Evolutionary conservation across 495 filamentous ascomycete species (phyloP).

Genomic region (Extremus antarcticus): DNA sequence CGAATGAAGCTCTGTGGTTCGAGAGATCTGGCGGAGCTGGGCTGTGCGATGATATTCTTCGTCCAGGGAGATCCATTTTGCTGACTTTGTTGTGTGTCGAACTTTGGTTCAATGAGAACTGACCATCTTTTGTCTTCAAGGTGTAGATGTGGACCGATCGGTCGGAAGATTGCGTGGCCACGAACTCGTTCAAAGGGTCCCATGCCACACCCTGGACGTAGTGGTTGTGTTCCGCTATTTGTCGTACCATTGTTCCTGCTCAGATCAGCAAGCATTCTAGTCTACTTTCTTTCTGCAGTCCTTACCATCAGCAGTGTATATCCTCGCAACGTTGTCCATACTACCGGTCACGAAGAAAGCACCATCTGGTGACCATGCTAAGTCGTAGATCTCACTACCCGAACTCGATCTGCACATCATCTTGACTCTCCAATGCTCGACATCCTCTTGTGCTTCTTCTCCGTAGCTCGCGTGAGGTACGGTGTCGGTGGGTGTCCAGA

Average conservation of each 20-base stretch:
- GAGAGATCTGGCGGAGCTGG: conserved; percentile 76
- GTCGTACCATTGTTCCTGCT: conserved; percentile 75
- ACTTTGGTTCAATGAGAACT: conserved; percentile 79
- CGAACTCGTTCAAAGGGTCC: conserved; percentile 96
- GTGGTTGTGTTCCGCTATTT: conserved; percentile 98
- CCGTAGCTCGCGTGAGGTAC: conserved; percentile 57
- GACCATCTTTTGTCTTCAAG: conserved; percentile 90
- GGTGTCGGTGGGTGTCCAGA: conserved; percentile 85
- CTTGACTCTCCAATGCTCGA: conserved; percentile 92
- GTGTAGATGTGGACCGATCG: conserved; percentile 95
- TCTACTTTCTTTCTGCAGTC: too few species aligned
- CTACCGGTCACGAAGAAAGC: conserved; percentile 95
- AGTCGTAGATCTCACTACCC: conserved; percentile 90
- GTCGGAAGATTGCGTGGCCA: conserved; percentile 96
- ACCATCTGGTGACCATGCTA: conserved; percentile 96
- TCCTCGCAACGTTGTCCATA: conserved; percentile 96
- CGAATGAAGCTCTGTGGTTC: conserved; percentile 44
- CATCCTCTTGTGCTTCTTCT: conserved; percentile 74
- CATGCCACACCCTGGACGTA: conserved; percentile 98
- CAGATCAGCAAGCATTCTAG: conserved; percentile 44
- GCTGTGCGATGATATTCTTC: conserved; percentile 83
- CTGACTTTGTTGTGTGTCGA: conserved; percentile 60
- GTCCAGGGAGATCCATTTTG: conserved; percentile 84
- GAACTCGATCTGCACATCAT: conserved; percentile 84
- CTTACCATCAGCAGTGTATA: conserved; percentile 62